phyloP scores from a whole-genome alignment of 345 rosid species.

The Lenwebbia sp. region DNA sequence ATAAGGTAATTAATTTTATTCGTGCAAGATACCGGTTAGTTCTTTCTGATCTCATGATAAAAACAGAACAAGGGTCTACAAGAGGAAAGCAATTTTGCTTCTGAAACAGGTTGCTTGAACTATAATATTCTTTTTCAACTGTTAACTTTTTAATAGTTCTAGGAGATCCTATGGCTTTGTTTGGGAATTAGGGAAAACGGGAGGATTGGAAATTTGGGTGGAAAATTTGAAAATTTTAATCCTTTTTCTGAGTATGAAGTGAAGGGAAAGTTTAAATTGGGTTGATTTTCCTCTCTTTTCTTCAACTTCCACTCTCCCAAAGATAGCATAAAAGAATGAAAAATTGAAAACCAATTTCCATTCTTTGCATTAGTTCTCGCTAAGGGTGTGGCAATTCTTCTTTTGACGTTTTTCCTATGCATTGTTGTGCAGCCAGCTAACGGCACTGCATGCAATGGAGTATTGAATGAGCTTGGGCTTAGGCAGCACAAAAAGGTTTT shows the following conservation, averaged over 20 bases:
- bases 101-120: background rate
- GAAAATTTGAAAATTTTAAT: background rate
- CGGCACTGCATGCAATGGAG: slow-evolving; percentile 24
- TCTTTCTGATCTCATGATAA: slow-evolving; percentile 1
- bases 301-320: background rate
- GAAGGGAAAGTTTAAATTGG: background rate
- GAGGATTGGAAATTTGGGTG: background rate
- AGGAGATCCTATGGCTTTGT: background rate
- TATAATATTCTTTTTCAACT: background rate
- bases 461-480: slow-evolving; percentile 24
- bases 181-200: background rate
- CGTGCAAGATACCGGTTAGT: background rate
- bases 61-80: background rate
- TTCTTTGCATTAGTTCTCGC: background rate
- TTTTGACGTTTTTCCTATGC: background rate
- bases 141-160: background rate
- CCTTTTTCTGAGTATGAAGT: background rate
- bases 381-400: background rate
- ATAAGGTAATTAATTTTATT: slow-evolving; percentile 32
- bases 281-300: background rate
- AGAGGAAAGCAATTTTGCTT: background rate
- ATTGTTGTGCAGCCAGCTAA: slow-evolving; percentile 30
- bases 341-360: background rate
- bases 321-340: background rate
- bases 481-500: slow-evolving; percentile 81